These are phyloP conservation scores for Tremella fuciformis DNA, from an alignment of 768 basidiomycete species.

Conservation along the genomic window DNA sequence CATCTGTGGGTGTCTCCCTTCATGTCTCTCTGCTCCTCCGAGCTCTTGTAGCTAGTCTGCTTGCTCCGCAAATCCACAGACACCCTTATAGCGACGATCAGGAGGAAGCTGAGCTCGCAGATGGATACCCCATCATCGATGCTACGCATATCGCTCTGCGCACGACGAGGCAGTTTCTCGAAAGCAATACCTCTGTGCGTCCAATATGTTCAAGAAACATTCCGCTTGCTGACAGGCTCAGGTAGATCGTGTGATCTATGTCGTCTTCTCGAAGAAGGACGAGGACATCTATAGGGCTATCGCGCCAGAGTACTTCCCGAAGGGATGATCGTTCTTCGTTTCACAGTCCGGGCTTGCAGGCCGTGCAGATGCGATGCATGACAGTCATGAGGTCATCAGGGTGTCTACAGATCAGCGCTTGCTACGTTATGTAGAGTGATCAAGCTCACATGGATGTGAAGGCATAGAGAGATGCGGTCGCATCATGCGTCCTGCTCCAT, in stretches of 20 bases:
- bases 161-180: conserved; percentile 39
- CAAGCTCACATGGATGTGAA: background rate
- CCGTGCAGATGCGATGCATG: too few species aligned
- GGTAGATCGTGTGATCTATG: conserved; percentile 47
- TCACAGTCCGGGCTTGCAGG: too few species aligned
- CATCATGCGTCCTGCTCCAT: conserved; percentile 21
- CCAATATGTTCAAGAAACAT: background rate
- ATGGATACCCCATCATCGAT: conserved; percentile 52
- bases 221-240: conserved; percentile 20
- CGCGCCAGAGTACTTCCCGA: conserved; percentile 42
- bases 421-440: background rate
- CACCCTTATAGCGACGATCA: background rate
- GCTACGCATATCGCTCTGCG: conserved; percentile 50
- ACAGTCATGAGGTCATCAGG: too few species aligned
- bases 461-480: too few species aligned
- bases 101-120: conserved; percentile 17
- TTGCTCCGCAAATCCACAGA: background rate
- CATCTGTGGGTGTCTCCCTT: conserved; percentile 37
- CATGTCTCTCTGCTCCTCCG: conserved; percentile 29
- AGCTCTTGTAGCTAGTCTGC: conserved; percentile 4
- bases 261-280: conserved; percentile 42
- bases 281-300: conserved; percentile 38
- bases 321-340: background rate
- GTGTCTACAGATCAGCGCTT: background rate
- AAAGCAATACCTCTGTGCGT: conserved; percentile 27